A percentile compares a stretch with the other conserved stretches of the same genome.
Evolutionary conservation across 192 early-diverging fungal species (phyloP).

Genomic region (Coemansia umbellata): DNA sequence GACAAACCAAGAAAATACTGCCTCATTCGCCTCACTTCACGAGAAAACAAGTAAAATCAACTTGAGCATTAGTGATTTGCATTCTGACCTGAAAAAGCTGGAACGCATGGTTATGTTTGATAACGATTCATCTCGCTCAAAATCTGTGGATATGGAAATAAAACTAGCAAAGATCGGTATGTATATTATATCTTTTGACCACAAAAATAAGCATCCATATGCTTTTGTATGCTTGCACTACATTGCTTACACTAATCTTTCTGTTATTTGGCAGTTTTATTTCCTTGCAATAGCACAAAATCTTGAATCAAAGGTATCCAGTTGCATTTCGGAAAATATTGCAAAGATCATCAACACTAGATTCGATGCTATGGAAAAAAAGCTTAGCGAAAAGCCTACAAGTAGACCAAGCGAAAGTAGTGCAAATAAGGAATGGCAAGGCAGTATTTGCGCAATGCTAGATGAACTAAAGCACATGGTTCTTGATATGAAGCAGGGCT

Average conservation of each 20-base stretch:
- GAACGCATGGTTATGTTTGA: slow-evolving; percentile 27
- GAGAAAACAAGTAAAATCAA: slow-evolving; percentile 46
- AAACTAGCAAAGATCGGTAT: slow-evolving; percentile 37
- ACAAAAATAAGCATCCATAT: too few relatives aligned
- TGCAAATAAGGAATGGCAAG: not conserved
- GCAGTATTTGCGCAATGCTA: not conserved
- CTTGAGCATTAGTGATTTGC: slow-evolving; percentile 41
- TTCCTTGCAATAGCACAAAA: too few relatives aligned
- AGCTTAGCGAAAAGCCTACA: not conserved
- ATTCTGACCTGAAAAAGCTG: slow-evolving; percentile 42
- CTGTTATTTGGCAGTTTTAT: too few relatives aligned
- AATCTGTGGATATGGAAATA: slow-evolving; percentile 32
- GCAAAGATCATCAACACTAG: not conserved
- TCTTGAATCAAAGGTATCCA: slow-evolving; percentile 1
- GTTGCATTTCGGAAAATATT: not conserved
- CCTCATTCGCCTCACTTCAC: slow-evolving; percentile 34
- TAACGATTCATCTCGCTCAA: slow-evolving; percentile 12
- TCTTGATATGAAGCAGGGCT: not conserved
- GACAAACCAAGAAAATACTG: slow-evolving; percentile 15
- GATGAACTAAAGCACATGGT: not conserved
- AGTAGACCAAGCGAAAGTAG: not conserved
- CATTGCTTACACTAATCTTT: too few relatives aligned
- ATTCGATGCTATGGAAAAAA: not conserved
- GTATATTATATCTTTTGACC: not conserved
- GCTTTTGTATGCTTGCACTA: too few relatives aligned